phyloP scores from a whole-genome alignment of 192 early-diverging fungal species.

The Fimicolochytrium jonesii region DNA sequence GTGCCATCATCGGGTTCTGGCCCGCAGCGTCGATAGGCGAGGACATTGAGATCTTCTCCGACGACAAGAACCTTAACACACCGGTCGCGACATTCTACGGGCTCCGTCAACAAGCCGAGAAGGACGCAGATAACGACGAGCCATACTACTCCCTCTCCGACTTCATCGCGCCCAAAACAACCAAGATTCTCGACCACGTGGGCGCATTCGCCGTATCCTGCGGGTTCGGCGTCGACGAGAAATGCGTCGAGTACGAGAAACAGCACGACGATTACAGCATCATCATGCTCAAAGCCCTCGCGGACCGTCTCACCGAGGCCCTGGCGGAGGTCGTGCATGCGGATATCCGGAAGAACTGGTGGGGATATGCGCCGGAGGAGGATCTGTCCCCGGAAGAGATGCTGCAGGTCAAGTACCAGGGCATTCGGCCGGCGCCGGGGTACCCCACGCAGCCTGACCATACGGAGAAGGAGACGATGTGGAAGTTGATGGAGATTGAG shows the following conservation, averaged over 20 bases:
- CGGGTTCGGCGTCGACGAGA: constrained; percentile 87
- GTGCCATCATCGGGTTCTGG: constrained; percentile 80
- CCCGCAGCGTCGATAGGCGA: constrained; percentile 86
- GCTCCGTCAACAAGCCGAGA: constrained; percentile 82
- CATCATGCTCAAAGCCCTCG: constrained; percentile 94
- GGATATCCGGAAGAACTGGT: constrained; percentile 77
- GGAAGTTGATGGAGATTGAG: constrained; percentile 77
- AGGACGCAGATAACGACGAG: constrained; percentile 75
- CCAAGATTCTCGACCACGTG: constrained; percentile 77
- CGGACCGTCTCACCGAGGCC: constrained; percentile 90
- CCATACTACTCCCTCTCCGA: constrained; percentile 87
- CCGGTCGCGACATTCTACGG: constrained; percentile 73
- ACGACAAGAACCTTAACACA: constrained; percentile 44
- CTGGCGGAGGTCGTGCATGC: constrained; percentile 88
- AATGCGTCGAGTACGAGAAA: constrained; percentile 71
- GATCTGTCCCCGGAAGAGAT: constrained; percentile 70
- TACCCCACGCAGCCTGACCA: constrained; percentile 96
- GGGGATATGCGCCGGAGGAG: constrained; percentile 86
- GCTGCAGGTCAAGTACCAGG: constrained; percentile 90
- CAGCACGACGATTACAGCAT: constrained; percentile 86
- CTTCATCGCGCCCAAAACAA: constrained; percentile 80
- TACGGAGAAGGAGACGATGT: constrained; percentile 91
- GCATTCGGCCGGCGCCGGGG: constrained; percentile 91
- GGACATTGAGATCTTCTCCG: constrained; percentile 82
- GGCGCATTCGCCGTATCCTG: constrained; percentile 86